phyloP scores from a whole-genome alignment of 2,329 filamentous ascomycete species.

The Ceratocystis diversiconidia region DNA sequence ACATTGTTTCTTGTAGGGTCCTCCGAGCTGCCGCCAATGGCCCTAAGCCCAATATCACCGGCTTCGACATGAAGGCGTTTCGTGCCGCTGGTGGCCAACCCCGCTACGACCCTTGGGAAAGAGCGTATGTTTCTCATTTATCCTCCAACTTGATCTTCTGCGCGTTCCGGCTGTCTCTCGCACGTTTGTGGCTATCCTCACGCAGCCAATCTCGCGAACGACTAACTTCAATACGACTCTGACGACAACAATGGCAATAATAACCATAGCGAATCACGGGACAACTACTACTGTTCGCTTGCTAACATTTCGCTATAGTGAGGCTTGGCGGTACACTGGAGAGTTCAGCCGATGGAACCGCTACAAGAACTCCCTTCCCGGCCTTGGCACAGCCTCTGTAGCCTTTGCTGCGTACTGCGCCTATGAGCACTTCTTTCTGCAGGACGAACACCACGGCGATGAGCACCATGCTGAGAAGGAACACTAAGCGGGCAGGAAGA shows the following conservation, averaged over 20 bases:
- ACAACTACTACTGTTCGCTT: background rate
- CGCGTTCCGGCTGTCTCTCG: background rate
- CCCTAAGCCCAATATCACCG: constrained; percentile 64
- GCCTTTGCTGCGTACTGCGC: constrained; percentile 82
- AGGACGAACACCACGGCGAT: constrained; percentile 48
- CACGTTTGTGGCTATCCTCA: constrained; percentile 10
- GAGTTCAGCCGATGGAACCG: constrained; percentile 80
- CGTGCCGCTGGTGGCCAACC: constrained; percentile 52
- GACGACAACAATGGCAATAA: background rate
- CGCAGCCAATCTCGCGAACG: background rate
- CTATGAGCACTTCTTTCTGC: constrained; percentile 77
- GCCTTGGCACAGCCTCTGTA: constrained; percentile 80
- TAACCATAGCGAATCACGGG: no score
- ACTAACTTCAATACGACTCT: background rate
- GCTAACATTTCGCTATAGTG: constrained; percentile 38
- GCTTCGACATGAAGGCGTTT: constrained; percentile 77
- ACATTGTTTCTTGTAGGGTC: constrained; percentile 24
- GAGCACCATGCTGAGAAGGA: constrained; percentile 40
- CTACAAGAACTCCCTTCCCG: constrained; percentile 75
- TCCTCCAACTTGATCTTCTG: background rate
- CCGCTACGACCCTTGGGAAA: constrained; percentile 53
- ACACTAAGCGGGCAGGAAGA: constrained; percentile 31
- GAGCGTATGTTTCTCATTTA: constrained; percentile 37
- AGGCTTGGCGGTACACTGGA: constrained; percentile 88
- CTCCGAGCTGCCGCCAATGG: constrained; percentile 38